Evolutionary conservation across 2,329 filamentous ascomycete species (phyloP).

Genomic region (Aspergillus piperis): DNA sequence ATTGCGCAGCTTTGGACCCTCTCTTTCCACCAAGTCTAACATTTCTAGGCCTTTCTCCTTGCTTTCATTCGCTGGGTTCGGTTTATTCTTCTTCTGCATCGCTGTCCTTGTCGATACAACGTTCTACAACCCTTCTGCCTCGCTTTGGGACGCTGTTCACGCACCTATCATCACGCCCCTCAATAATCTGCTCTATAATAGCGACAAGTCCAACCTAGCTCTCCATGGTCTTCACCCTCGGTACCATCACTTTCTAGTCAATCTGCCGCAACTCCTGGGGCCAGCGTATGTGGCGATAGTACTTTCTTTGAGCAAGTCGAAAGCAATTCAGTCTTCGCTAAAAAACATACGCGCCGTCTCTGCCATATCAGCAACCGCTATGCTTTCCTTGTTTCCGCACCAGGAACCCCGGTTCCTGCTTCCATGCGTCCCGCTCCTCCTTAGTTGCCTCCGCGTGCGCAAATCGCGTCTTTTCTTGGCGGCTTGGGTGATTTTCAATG

Average conservation of each 20-base stretch:
- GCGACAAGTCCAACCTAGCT: constrained; percentile 68
- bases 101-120: constrained; percentile 82
- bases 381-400: constrained; percentile 51
- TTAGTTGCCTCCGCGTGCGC: constrained; percentile 50
- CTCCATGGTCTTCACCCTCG: constrained; percentile 75
- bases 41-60: constrained; percentile 58
- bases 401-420: constrained; percentile 57
- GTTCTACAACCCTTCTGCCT: constrained; percentile 63
- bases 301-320: constrained; percentile 50
- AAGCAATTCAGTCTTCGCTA: constrained; percentile 33
- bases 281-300: constrained; percentile 62
- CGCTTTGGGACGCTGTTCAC: constrained; percentile 45
- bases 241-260: constrained; percentile 74
- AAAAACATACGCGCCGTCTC: constrained; percentile 46
- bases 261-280: constrained; percentile 71
- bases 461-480: constrained; percentile 44
- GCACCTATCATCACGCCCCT: constrained; percentile 72
- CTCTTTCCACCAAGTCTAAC: constrained; percentile 14
- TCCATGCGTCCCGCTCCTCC: constrained; percentile 53
- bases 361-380: constrained; percentile 45
- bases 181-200: constrained; percentile 78
- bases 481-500: constrained; percentile 53
- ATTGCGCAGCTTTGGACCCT: background rate
- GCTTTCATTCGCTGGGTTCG: constrained; percentile 64
- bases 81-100: constrained; percentile 66